Base-by-base conservation (phyloP, 2,329 filamentous ascomycete species). In the Didymella lethalis region DNA sequence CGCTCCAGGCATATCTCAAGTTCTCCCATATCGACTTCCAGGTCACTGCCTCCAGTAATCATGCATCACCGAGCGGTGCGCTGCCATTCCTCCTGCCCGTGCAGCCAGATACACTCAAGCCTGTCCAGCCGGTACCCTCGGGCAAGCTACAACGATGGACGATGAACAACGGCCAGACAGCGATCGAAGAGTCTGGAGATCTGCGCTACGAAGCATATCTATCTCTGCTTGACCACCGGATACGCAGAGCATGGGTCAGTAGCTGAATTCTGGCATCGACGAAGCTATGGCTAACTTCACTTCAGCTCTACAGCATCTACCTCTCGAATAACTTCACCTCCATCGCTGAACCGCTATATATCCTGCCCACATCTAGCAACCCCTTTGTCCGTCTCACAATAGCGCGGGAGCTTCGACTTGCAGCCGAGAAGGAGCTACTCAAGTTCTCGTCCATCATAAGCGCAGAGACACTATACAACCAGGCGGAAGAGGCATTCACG, bases 31-130 rank as follows among this genome's bases (percentile, higher is more conserved):
- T 97, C 58, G 78, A 86, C 4, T 90, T 93, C 75, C 81, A 82
- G 52, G 81, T 89, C 50, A 81, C 87, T 7, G 80, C 91, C 4
- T 96, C 93, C 4, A 96, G 87, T 68, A 98, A 98, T 77, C 95
- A 98, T 81, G 93, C 94, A 50, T 97, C 93, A 2, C 94, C 94
- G 0, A 90, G 89, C 23, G 93, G 94, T 57, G 84, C 88, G n/a
- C 84, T 98, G 14, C 95, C 95, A 0, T 98, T 96, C 78, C 84
- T 99, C 43, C 84, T 94, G 8, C 89, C 91, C 10, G 61, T 66
- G 3, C 64, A 66, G 7, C 56, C 64, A 2, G 67, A 71, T 1
- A 53, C 59, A 7, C 66, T 64, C 51, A 80, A 74, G 31, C 76
- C 79, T 48, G 63, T 76, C 28, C 76, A 79, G 50, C 72, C 78